Evolutionary conservation across 2,329 filamentous ascomycete genomes (phyloP).

Genomic region (Ascocoryne sarcoides): DNA sequence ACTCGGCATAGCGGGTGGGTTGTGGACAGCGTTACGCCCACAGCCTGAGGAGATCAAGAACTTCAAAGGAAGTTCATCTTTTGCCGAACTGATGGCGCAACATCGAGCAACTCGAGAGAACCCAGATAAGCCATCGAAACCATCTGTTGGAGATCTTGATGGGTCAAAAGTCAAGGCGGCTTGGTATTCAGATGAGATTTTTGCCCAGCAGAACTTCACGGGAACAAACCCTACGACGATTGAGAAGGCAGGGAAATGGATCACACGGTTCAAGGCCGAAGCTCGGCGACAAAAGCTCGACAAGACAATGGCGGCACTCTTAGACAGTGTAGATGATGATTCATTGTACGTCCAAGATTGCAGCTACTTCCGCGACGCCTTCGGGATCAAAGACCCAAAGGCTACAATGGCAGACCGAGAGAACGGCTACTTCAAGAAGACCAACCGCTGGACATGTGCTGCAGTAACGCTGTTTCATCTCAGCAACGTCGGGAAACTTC

Average conservation of each 20-base stretch:
- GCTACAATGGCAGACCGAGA: slow-evolving; percentile 8
- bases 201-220: slow-evolving; percentile 34
- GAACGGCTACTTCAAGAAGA: not conserved
- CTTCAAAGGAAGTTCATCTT: too few relatives aligned
- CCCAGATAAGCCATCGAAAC: not conserved
- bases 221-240: slow-evolving; percentile 29
- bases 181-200: slow-evolving; percentile 30
- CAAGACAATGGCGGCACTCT: slow-evolving; percentile 6
- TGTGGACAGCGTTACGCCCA: too few relatives aligned
- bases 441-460: slow-evolving; percentile 25
- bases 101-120: too few relatives aligned
- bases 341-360: slow-evolving; percentile 23
- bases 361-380: slow-evolving; percentile 22
- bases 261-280: slow-evolving; percentile 13
- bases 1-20: too few relatives aligned
- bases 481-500: slow-evolving; percentile 35
- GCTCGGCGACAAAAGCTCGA: slow-evolving; percentile 11
- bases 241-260: slow-evolving; percentile 12
- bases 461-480: slow-evolving; percentile 37
- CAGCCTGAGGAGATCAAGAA: too few relatives aligned
- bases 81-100: too few relatives aligned
- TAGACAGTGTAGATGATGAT: slow-evolving; percentile 6
- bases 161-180: not conserved
- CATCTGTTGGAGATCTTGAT: not conserved
- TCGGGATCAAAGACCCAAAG: slow-evolving; percentile 6